Evolutionary conservation across 176 grass and related monocot genomes (phyloP).

Genomic region (Guadua angustifolia): DNA sequence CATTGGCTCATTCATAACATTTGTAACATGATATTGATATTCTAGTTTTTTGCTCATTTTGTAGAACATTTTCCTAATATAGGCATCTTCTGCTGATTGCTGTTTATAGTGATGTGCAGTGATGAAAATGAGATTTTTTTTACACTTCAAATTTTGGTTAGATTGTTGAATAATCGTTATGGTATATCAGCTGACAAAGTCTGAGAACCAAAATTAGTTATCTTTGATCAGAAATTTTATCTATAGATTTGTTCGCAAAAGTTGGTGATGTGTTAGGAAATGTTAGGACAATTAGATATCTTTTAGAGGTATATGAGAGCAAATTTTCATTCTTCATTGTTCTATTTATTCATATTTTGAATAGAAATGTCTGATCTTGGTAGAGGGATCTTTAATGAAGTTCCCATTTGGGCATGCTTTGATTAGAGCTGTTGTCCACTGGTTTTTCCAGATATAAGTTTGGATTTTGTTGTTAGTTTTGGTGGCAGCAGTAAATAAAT

Average conservation of each 20-base stretch:
- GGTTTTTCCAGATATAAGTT: background rate
- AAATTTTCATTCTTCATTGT: background rate
- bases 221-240: background rate
- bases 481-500: background rate
- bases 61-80: background rate
- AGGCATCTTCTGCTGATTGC: background rate
- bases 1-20: background rate
- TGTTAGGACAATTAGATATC: background rate
- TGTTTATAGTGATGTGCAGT: background rate
- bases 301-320: background rate
- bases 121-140: background rate
- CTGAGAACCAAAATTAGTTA: background rate
- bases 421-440: constrained; percentile 20
- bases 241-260: background rate
- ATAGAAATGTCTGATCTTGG: background rate
- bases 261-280: background rate
- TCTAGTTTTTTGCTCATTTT: background rate
- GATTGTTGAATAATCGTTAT: background rate
- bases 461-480: background rate
- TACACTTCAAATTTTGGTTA: background rate
- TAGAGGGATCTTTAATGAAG: background rate
- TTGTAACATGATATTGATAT: background rate
- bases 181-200: background rate
- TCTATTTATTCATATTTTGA: background rate
- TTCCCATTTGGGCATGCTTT: background rate